Conservation (phyloP, 306 rosid species). For the Acacia confusa region DNA sequence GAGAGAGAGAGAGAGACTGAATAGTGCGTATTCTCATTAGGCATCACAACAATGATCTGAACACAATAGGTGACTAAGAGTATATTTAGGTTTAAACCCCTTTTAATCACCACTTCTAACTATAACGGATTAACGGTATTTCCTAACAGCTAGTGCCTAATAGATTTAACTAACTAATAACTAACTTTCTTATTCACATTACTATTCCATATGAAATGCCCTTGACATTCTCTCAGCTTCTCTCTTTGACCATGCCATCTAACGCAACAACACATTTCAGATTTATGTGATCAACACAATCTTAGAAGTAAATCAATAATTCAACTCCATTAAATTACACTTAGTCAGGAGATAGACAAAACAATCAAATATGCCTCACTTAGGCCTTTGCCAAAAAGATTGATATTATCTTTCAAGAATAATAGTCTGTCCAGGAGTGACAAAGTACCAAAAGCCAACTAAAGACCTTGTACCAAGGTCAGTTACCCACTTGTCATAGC, state of each 20-base stretch:
- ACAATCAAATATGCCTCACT: not conserved
- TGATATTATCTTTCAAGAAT: not conserved
- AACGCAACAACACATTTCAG: not conserved
- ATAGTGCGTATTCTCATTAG: too few species aligned
- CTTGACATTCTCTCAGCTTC: not conserved
- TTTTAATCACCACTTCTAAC: too few species aligned
- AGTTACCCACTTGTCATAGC: slow-evolving; percentile 5
- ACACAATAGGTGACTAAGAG: too few species aligned
- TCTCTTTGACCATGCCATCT: not conserved
- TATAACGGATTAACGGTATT: too few species aligned
- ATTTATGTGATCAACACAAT: not conserved
- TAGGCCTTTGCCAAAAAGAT: not conserved
- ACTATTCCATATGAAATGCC: too few species aligned
- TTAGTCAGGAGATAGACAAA: not conserved
- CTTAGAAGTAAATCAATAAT: not conserved
- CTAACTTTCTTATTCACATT: too few species aligned
- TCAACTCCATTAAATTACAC: slow-evolving; percentile 8
- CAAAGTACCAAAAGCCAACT: not conserved
- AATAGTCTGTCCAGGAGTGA: not conserved
- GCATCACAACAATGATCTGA: too few species aligned
- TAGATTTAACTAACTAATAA: too few species aligned
- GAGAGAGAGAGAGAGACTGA: too few species aligned
- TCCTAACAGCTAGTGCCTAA: too few species aligned
- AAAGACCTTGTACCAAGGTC: not conserved
- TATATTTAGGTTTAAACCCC: too few species aligned